Evolutionary conservation across 2,329 filamentous ascomycete genomes (phyloP).

Genomic region (Botrytis squamosa): DNA sequence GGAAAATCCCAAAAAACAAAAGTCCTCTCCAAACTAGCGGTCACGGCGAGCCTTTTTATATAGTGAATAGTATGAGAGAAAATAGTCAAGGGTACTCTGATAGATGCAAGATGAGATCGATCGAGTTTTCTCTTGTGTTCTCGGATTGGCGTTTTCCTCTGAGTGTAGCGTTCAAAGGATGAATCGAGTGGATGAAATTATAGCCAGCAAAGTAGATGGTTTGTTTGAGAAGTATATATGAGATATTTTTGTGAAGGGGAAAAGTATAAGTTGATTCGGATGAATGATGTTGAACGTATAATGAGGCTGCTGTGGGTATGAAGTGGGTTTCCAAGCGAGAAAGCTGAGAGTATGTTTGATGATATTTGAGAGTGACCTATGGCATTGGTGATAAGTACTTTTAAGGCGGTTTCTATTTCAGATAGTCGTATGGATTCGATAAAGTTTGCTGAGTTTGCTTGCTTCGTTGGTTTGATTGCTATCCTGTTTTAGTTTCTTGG

Average conservation of each 20-base stretch:
- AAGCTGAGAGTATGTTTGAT: neutral
- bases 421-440: neutral
- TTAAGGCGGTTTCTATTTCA: neutral
- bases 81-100: neutral
- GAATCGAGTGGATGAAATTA: conserved; percentile 3
- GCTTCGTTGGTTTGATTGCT: conserved; percentile 12
- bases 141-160: neutral
- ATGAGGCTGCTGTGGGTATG: conserved; percentile 11
- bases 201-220: conserved; percentile 1
- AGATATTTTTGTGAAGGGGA: neutral
- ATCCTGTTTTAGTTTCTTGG: neutral
- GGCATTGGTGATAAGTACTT: conserved; percentile 2
- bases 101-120: conserved; percentile 2
- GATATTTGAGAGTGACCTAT: neutral
- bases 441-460: conserved; percentile 6
- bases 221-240: conserved; percentile 4
- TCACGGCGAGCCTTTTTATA: conserved; percentile 4
- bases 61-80: conserved; percentile 14
- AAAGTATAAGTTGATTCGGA: neutral
- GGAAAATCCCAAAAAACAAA: neutral
- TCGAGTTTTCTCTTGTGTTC: neutral
- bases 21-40: conserved; percentile 10
- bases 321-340: conserved; percentile 8
- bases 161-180: neutral
- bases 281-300: neutral